A percentile compares a stretch with the other conserved stretches of the same genome.
Evolutionary conservation across 192 early-diverging fungal species (phyloP).

Genomic region (Funneliformis mosseae): DNA sequence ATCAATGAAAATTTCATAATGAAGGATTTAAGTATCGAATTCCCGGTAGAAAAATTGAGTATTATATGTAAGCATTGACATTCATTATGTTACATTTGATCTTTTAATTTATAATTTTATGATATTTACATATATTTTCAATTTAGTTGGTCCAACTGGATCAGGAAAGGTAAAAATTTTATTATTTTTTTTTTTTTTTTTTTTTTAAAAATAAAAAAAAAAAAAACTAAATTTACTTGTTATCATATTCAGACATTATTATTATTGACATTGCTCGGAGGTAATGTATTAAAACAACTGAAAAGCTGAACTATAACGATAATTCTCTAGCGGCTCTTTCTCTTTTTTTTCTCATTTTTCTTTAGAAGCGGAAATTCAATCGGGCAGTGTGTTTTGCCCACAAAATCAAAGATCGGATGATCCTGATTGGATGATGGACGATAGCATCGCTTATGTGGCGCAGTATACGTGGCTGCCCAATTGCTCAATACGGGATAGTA

Average conservation of each 20-base stretch:
- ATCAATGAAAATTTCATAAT: constrained; percentile 54
- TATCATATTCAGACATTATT: constrained; percentile 54
- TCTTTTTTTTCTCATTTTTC: neutral
- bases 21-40: constrained; percentile 63
- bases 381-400: constrained; percentile 50
- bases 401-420: neutral
- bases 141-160: constrained; percentile 74
- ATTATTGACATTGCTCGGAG: constrained; percentile 81
- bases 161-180: constrained; percentile 84
- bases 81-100: neutral
- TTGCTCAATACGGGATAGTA: constrained; percentile 44
- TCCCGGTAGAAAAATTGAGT: constrained; percentile 72
- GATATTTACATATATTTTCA: neutral
- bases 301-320: no score
- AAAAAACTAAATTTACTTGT: neutral
- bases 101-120: neutral
- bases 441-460: constrained; percentile 78
- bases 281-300: neutral
- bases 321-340: no score
- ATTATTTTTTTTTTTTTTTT: constrained; percentile 63
- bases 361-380: constrained; percentile 42
- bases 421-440: constrained; percentile 45
- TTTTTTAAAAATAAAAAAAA: no score
- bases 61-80: constrained; percentile 61
- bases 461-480: constrained; percentile 69